Evolutionary conservation across 2,329 filamentous ascomycete genomes (phyloP), one percentile per base, ranked within the genome.

Genomic region (Curvularia sp.): DNA sequence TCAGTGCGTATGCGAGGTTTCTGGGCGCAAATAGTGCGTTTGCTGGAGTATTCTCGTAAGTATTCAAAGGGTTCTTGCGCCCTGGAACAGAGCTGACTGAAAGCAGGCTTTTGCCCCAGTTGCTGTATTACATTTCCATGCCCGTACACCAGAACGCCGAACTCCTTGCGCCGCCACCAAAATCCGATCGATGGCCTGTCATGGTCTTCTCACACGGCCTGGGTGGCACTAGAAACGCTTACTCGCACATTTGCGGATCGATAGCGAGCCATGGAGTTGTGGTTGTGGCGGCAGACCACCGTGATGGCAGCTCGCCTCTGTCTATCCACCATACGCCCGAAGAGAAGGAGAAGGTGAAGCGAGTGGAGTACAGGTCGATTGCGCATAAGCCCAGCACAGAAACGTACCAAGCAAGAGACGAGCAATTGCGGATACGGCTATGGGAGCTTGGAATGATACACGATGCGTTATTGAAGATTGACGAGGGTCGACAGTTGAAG

Each of bases 191-290:
- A 79, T 95, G 91, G 89, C 92, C 92, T 0, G 89, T 92, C 0
- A 88, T 92, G 80, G 82, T 96, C 62, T 96, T 96, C 77, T 95
- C 91, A 1, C 92, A 96, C 72, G 92, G 92, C 0, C 82, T 96
- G 1, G 92, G 90, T 38, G 92, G 92, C 38, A 89, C 86, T 59
- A 85, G 91, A 64, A 95, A 95, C 69, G 87, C 91, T 10, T 96
- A 96, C 79, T 94, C 91, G n/a, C 89, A 93, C 70, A 79, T 96
- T 24, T 89, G 85, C 18, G 90, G 90, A 15, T 91, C 90, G 0
- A 79, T 96, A 28, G 90, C 92, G 4, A 92, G 90, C 20, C 88
- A 95, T 69, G 92, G 92, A 41, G 83, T 93, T 22, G 86, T 95
- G 7, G 91, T 96, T 2, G 80, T 94, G 53, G 92, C 91, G 57